Conservation (phyloP, 257 asterid species). For the Solanum paucissectum region DNA sequence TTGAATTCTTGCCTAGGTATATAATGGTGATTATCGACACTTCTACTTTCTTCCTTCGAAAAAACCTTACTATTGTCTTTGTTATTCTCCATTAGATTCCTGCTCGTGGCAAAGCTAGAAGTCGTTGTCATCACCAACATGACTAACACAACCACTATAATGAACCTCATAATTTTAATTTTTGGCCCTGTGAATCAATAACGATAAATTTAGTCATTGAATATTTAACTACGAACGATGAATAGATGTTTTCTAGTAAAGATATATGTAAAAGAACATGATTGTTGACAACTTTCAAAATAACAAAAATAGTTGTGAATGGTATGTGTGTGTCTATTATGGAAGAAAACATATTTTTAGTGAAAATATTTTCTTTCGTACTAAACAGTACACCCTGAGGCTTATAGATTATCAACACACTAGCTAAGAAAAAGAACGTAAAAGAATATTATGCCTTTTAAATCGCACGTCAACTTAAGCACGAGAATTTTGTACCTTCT, state of each 20-base stretch:
- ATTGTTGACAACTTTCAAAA: neutral
- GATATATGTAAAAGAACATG: no score
- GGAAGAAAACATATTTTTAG: neutral
- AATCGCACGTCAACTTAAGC: neutral
- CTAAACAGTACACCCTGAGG: neutral
- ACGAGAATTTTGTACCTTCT: neutral
- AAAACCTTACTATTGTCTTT: neutral
- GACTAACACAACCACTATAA: neutral
- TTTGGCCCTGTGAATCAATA: neutral
- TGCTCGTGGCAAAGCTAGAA: neutral
- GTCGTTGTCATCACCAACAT: neutral
- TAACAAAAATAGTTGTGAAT: neutral
- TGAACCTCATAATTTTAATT: neutral
- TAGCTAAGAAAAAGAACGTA: neutral
- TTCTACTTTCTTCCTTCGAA: neutral
- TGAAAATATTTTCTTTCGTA: no score
- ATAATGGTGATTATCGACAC: constrained; percentile 11
- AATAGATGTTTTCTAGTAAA: neutral
- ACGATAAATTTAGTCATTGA: neutral
- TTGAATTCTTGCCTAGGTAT: constrained; percentile 18
- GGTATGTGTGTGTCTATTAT: neutral
- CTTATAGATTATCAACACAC: neutral
- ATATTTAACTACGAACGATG: neutral
- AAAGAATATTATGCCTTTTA: no score
- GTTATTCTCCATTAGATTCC: neutral